phyloP scores from a whole-genome alignment of 768 basidiomycete genomes.

The Dictyophora rubrovolvata region DNA sequence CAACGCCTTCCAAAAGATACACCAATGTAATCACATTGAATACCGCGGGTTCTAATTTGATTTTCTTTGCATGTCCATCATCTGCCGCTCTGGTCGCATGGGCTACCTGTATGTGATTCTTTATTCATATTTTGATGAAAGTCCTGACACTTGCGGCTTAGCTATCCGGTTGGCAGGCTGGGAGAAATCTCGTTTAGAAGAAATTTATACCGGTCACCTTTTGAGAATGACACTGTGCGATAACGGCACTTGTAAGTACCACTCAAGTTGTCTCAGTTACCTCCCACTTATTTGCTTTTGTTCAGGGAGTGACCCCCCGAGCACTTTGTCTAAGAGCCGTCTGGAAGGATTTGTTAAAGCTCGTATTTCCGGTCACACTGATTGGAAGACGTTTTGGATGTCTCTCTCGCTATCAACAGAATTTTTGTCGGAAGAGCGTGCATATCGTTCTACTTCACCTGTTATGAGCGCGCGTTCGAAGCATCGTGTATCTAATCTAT shows the following conservation, averaged over 20 bases:
- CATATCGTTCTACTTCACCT: neutral
- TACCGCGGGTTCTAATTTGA: conserved; percentile 84
- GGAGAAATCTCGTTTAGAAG: conserved; percentile 92
- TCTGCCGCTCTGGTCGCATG: conserved; percentile 68
- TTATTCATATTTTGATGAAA: neutral
- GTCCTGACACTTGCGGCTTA: neutral
- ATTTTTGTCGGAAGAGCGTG: neutral
- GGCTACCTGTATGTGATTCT: conserved; percentile 39
- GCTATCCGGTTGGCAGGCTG: conserved; percentile 84
- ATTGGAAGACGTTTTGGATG: conserved; percentile 92
- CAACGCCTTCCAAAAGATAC: conserved; percentile 45
- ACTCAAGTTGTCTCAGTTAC: neutral
- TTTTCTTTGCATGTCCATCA: conserved; percentile 79
- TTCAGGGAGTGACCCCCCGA: conserved; percentile 39
- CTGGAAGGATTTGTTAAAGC: conserved; percentile 90
- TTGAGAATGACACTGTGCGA: conserved; percentile 64
- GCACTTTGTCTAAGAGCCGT: conserved; percentile 57
- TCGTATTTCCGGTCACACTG: conserved; percentile 91
- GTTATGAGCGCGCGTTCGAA: conserved; percentile 16
- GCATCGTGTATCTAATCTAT: conserved; percentile 60
- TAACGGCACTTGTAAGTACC: conserved; percentile 22
- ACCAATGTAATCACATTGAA: conserved; percentile 83
- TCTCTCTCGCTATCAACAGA: conserved; percentile 45
- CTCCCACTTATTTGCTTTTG: neutral
- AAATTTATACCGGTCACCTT: conserved; percentile 94